Evolutionary conservation across 352 stramenopile species (phyloP), one percentile per base, ranked within the genome.

Genomic region (Blastocystis sp.): DNA sequence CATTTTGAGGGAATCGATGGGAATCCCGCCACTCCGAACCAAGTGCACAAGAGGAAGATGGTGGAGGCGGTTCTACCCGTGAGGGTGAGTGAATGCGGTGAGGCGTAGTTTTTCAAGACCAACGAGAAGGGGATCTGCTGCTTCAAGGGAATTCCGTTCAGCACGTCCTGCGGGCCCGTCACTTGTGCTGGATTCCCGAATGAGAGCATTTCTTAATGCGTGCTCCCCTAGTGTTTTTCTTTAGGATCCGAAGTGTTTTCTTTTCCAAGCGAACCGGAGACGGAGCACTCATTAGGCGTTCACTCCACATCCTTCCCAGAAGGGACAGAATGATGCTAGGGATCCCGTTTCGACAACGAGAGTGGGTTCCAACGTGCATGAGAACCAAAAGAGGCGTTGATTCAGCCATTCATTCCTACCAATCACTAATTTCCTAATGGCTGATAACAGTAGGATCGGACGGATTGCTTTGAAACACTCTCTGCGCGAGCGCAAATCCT

Each of bases 31-130:
- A 60, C 90, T 21, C 79, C 79, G 31, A 67, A 37, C 55, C 79
- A 89, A n/a, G 63, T 89, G 21, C 79, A 89, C 31, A 89, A 89
- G 61, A 89, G 66, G 61, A 89, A 78, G 45, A 66, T 89, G 63
- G 35, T 89, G 29, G 79, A 89, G 19, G 55, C 39, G 21, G 60
- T 89, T 4, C 33, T 89, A 12, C 61, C 62, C n/a, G 79, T 89
- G 62, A 12, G 59, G 0, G 16, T 63, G n/a, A 0, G 6, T 70
- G 3, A 16, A 2, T n/a, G 55, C 26, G 29, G 19, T 62, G 13
- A 69, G n/a, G 13, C 19, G n/a, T 85, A 85, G 74, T 85, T 69
- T 31, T 45, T 85, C 1, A 45, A 55, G 26, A 85, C 74, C 13
- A 67, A 67, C 50, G 13, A 12, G 19, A 29, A 85, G 2, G 41